Evolutionary conservation across 257 asterid species (phyloP).

Genomic region (Solanum stenotomum): DNA sequence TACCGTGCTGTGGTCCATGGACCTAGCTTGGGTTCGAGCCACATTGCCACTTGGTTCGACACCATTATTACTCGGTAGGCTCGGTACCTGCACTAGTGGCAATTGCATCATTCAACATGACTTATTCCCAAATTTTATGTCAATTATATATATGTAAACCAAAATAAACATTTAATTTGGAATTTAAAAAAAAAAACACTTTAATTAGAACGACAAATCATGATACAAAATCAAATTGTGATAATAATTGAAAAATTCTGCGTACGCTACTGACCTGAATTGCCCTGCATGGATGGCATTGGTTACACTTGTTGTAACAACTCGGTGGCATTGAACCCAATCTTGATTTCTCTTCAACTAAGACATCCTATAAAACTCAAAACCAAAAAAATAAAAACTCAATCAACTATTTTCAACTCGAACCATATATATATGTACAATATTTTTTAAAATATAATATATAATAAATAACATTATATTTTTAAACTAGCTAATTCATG

Average conservation of each 20-base stretch:
- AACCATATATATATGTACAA: background rate
- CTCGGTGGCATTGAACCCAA: slow-evolving; percentile 94
- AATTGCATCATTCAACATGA: background rate
- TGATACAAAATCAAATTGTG: background rate
- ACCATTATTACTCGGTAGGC: slow-evolving; percentile 45
- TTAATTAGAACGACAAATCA: background rate
- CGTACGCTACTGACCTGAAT: slow-evolving; percentile 21
- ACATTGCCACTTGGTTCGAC: slow-evolving; percentile 1
- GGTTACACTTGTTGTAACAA: slow-evolving; percentile 88
- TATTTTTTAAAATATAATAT: too few relatives aligned
- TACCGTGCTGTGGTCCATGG: slow-evolving; percentile 8
- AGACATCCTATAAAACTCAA: slow-evolving; percentile 25
- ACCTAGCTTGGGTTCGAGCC: background rate
- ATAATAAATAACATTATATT: too few relatives aligned
- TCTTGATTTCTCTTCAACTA: slow-evolving; percentile 68
- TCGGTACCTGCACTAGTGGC: slow-evolving; percentile 49
- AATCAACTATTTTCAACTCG: background rate
- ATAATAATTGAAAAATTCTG: background rate
- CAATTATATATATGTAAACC: background rate
- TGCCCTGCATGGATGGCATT: slow-evolving; percentile 96
- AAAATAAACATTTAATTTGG: background rate
- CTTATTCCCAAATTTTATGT: background rate
- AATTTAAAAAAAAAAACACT: background rate
- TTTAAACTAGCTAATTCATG: background rate
- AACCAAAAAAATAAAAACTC: background rate